Conservation (phyloP, 805 yeast species). For the Candida piceae region DNA sequence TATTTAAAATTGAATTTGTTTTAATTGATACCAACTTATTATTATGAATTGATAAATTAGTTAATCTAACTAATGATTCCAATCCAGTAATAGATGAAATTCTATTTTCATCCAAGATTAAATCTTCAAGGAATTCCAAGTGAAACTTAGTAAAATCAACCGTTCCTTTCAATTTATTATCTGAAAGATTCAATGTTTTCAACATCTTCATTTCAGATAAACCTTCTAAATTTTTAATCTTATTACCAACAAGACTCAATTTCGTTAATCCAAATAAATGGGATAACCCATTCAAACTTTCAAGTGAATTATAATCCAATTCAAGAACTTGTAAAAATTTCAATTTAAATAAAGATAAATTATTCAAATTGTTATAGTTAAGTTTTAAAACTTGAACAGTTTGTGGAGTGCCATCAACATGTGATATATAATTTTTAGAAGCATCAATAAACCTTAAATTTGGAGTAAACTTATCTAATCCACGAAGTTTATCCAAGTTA, state of each 20-base stretch:
- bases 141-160: slow-evolving; percentile 33
- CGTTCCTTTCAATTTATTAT: slow-evolving; percentile 35
- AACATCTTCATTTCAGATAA: slow-evolving; percentile 36
- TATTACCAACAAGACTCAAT: slow-evolving; percentile 36
- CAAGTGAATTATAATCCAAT: slow-evolving; percentile 34
- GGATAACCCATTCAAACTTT: slow-evolving; percentile 32
- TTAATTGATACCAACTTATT: slow-evolving; percentile 32
- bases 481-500: slow-evolving; percentile 37
- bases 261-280: slow-evolving; percentile 38
- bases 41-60: slow-evolving; percentile 37
- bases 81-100: slow-evolving; percentile 32
- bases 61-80: slow-evolving; percentile 31
- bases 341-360: slow-evolving; percentile 38
- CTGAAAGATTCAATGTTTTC: slow-evolving; percentile 35
- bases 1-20: slow-evolving; percentile 17
- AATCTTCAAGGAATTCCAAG: slow-evolving; percentile 38
- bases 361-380: slow-evolving; percentile 35
- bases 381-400: slow-evolving; percentile 34
- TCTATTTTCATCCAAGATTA: slow-evolving; percentile 40
- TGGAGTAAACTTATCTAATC: slow-evolving; percentile 41
- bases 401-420: slow-evolving; percentile 42
- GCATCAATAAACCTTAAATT: slow-evolving; percentile 35
- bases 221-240: slow-evolving; percentile 32
- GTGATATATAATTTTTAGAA: slow-evolving; percentile 37
- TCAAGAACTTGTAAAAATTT: slow-evolving; percentile 39